These are phyloP conservation scores for Beta macrorhiza DNA, from an alignment of 179 eudicot genomes.

Conservation along the genomic window DNA sequence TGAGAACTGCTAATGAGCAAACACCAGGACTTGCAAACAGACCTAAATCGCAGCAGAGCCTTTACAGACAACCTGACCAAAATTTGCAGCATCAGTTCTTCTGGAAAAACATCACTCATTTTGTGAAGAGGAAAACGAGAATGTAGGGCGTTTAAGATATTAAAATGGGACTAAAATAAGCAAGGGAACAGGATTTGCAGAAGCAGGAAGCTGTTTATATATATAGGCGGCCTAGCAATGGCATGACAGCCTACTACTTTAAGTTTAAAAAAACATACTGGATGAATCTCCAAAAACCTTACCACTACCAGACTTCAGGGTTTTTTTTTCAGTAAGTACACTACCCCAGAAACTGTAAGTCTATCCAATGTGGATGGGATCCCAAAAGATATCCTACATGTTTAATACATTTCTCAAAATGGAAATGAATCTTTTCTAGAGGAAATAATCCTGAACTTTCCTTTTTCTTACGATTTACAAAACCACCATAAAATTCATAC, in stretches of 20 bases:
- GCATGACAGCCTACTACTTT: neutral
- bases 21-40: conserved; percentile 1
- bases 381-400: neutral
- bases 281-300: neutral
- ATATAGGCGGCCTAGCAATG: neutral
- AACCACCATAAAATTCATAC: neutral
- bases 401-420: too few relatives aligned
- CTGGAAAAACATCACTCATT: neutral
- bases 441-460: neutral
- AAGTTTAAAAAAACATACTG: neutral
- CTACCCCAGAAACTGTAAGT: neutral
- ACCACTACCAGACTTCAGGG: neutral
- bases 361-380: neutral
- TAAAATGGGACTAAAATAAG: neutral
- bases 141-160: neutral
- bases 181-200: neutral
- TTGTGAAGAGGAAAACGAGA: neutral
- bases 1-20: neutral
- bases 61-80: neutral
- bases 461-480: neutral
- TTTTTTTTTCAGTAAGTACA: neutral
- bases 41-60: neutral
- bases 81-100: neutral
- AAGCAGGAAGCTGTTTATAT: neutral
- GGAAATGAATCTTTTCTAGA: neutral